Evolutionary conservation across 2,329 filamentous ascomycete species (phyloP), one percentile per base, ranked within the genome.

Genomic region (Diaporthe sp.): DNA sequence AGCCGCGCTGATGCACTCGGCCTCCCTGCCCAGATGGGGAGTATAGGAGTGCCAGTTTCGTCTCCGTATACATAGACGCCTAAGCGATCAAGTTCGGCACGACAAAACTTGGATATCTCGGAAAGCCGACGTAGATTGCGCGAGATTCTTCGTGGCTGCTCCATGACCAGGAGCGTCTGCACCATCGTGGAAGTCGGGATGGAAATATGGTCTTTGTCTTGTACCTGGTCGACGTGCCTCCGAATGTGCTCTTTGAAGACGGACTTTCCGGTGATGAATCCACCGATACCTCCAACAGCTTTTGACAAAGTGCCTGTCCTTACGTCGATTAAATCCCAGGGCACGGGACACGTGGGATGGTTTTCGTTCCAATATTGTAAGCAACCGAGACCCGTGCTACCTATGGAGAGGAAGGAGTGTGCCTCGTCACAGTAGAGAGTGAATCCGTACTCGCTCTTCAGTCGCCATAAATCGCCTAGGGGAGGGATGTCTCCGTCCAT

Each of bases 361-460:
- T 44, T 49, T 31, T 78, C 72, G 19, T 76, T 79, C 76, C 77
- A 77, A 65, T 76, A 61, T 46, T 79, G 77, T 31, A 78, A 37
- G 25, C 76, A 78, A 34, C 78, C 77, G 6, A 71, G 74, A 9
- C 78, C 78, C 17, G 71, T 78, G 44, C 61, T 72, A 0, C 78
- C 78, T 4, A 77, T 58, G 3, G 77, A 76, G 2, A 78, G 58
- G 25, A 79, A 77, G 0, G 78, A 77, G 42, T 77, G 76, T 1
- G 76, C 73, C 37, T 79, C 78, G 57, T 79, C 76, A 70, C 78
- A 79, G 34, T 75, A 78, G 1, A 79, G 57, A 5, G 61, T 67
- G 22, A 79, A 79, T 17, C 57, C 46, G 39, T 78, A 76, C 1
- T 53, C 19, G 4, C 65, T 55, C 55, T 79, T 79, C 25, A 79